Percentiles rank a stretch among this genome's conserved stretches.
Conservation (phyloP, 495 filamentous ascomycete species). For the Penicillium goetzii region DNA sequence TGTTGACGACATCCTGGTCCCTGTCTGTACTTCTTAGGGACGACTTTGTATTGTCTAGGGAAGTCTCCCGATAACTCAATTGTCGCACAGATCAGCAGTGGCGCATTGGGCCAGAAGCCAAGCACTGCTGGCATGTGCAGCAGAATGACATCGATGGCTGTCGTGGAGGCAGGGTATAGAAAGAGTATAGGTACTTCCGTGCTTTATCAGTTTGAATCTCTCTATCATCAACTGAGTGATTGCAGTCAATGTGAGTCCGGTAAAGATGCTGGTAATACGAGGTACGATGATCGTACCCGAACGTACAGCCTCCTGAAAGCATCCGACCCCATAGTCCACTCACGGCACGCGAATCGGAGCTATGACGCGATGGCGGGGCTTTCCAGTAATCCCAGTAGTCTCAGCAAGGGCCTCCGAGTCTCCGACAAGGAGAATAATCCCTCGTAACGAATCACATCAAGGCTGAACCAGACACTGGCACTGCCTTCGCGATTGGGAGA, state of each 20-base stretch:
- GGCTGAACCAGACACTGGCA: conserved; percentile 10
- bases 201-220: not conserved
- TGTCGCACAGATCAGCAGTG: not conserved
- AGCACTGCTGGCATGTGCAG: not conserved
- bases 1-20: conserved; percentile 1
- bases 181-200: not conserved
- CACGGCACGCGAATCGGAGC: conserved; percentile 9
- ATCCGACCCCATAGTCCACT: conserved; percentile 22
- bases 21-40: not conserved
- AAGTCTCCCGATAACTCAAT: conserved; percentile 8
- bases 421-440: not conserved
- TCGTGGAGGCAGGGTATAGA: not conserved
- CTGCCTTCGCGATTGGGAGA: conserved; percentile 13
- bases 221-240: not conserved
- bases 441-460: conserved; percentile 15
- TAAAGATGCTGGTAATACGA: conserved; percentile 6
- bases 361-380: conserved; percentile 31
- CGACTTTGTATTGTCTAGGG: not conserved
- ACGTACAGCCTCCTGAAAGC: conserved; percentile 2
- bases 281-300: conserved; percentile 1
- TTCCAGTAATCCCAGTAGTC: conserved; percentile 4
- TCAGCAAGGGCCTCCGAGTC: not conserved
- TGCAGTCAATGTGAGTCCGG: not conserved
- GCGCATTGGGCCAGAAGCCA: not conserved
- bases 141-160: conserved; percentile 21